Percentiles rank a stretch among this genome's conserved stretches.
Evolutionary conservation across 2,329 filamentous ascomycete genomes (phyloP).

Genomic region (Byssoonygena ceratinophila): DNA sequence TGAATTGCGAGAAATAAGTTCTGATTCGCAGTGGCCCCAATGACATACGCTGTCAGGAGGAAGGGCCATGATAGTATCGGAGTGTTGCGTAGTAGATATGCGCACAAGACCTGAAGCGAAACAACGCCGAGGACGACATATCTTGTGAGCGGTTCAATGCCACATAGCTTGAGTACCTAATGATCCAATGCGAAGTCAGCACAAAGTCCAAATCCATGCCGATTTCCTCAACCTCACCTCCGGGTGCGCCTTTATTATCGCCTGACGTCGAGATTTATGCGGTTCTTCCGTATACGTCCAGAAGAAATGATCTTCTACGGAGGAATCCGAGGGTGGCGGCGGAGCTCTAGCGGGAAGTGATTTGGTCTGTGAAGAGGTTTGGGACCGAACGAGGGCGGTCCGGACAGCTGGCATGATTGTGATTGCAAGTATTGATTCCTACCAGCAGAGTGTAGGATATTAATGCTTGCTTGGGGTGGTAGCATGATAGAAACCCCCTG

Average conservation of each 20-base stretch:
- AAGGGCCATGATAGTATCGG: constrained; percentile 74
- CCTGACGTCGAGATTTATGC: constrained; percentile 76
- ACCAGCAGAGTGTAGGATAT: background rate
- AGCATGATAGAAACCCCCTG: background rate
- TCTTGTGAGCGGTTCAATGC: constrained; percentile 90
- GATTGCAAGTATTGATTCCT: constrained; percentile 6
- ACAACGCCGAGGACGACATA: constrained; percentile 82
- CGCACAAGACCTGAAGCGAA: constrained; percentile 64
- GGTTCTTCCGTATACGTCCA: constrained; percentile 99
- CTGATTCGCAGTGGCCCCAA: constrained; percentile 94
- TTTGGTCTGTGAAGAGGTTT: background rate
- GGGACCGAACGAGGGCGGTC: background rate
- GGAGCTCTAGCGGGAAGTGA: constrained; percentile 3
- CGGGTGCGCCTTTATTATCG: constrained; percentile 96
- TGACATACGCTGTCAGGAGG: constrained; percentile 75
- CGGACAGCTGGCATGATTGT: constrained; percentile 17
- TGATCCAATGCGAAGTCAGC: background rate
- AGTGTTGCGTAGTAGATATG: constrained; percentile 64
- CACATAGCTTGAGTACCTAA: constrained; percentile 92
- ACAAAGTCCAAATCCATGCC: background rate
- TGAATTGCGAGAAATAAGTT: constrained; percentile 98
- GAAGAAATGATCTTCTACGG: constrained; percentile 60
- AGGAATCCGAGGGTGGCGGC: constrained; percentile 25
- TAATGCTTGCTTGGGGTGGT: background rate
- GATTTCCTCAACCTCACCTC: constrained; percentile 52